phyloP scores from a whole-genome alignment of 345 rosid genomes.

The Limnanthes douglasii region DNA sequence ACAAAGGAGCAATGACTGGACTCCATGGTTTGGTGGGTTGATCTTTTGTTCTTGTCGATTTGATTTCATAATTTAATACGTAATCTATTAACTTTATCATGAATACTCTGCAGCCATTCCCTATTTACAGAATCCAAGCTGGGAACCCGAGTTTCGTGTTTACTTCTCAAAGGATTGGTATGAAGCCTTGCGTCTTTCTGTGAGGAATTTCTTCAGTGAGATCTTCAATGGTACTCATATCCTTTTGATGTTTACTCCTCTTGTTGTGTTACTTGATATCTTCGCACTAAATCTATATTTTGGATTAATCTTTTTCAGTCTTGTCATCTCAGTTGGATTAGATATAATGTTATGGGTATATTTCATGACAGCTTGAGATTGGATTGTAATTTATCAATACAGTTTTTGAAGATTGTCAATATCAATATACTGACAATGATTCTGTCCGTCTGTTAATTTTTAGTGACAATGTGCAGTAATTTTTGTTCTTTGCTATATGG shows the following conservation, averaged over 20 bases:
- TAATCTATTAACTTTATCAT: constrained; percentile 2
- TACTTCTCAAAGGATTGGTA: constrained; percentile 63
- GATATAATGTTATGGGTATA: too few relatives aligned
- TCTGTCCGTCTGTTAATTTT: neutral
- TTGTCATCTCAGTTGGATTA: too few relatives aligned
- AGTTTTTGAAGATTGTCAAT: neutral
- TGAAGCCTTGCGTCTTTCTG: constrained; percentile 39
- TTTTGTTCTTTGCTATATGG: neutral
- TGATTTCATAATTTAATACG: too few relatives aligned
- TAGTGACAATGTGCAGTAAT: neutral
- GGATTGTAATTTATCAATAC: too few relatives aligned
- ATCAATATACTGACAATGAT: too few relatives aligned
- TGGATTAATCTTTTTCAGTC: too few relatives aligned
- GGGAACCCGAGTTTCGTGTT: constrained; percentile 45
- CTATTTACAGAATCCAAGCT: constrained; percentile 40
- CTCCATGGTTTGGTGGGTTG: constrained; percentile 56
- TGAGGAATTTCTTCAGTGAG: constrained; percentile 58
- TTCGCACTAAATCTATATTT: too few relatives aligned
- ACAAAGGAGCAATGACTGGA: constrained; percentile 33
- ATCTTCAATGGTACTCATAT: constrained; percentile 61
- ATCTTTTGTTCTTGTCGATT: too few relatives aligned
- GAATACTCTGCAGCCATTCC: constrained; percentile 32
- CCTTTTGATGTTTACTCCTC: constrained; percentile 18
- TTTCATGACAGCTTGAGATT: too few relatives aligned
- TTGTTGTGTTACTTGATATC: neutral